A percentile compares a stretch with the other conserved stretches of the same genome.
These are phyloP conservation scores for Fusarium heterosporum DNA, from an alignment of 2,329 filamentous ascomycete genomes.

Conservation along the genomic window DNA sequence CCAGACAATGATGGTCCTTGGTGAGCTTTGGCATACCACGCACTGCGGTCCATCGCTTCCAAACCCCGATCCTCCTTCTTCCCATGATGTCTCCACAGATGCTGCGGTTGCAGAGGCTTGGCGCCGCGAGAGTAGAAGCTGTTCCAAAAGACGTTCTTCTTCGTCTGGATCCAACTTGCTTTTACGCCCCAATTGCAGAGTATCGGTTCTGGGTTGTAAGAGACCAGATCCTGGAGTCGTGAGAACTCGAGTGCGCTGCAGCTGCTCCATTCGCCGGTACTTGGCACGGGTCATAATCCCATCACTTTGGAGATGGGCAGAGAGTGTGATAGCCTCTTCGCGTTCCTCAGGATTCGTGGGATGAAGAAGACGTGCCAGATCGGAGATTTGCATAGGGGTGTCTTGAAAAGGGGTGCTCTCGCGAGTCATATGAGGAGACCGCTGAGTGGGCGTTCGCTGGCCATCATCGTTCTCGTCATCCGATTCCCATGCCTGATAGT, in stretches of 20 bases:
- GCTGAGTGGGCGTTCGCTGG: constrained; percentile 79
- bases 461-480: constrained; percentile 59
- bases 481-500: constrained; percentile 63
- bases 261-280: constrained; percentile 75
- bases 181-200: constrained; percentile 34
- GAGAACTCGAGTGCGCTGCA: constrained; percentile 74
- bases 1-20: constrained; percentile 93
- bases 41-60: constrained; percentile 82
- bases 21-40: constrained; percentile 90
- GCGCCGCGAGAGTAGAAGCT: constrained; percentile 68
- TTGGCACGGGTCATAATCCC: constrained; percentile 84
- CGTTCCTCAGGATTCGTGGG: constrained; percentile 81
- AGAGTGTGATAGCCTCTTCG: constrained; percentile 82
- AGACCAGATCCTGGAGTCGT: constrained; percentile 48
- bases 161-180: constrained; percentile 66
- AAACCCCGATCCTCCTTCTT: constrained; percentile 77
- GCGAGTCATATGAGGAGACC: constrained; percentile 59
- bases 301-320: constrained; percentile 79
- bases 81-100: constrained; percentile 63
- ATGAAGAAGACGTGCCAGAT: constrained; percentile 84
- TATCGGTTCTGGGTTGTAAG: constrained; percentile 26
- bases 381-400: constrained; percentile 71
- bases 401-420: constrained; percentile 71
- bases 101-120: constrained; percentile 34
- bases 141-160: constrained; percentile 70